Evolutionary conservation across 208 protist species (phyloP), one percentile per base, ranked within the genome.

Genomic region (Polymyxa betae): DNA sequence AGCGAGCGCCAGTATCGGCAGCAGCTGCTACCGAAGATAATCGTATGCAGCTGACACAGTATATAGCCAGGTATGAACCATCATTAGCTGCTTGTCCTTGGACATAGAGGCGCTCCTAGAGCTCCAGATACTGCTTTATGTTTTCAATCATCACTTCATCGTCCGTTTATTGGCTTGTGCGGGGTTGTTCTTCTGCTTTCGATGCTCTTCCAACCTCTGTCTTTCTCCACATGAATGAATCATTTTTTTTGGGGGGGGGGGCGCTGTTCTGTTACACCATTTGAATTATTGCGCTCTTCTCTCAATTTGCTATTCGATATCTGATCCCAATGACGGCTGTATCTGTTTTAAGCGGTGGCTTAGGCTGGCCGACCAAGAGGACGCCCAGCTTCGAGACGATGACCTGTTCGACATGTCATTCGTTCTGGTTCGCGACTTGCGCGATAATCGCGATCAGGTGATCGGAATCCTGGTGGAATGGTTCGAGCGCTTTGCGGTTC

Each of bases 381-480:
- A 82, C 72, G 16, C 72, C 10, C 72, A 43, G 35, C 12, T n/a
- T 16, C 72, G 72, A 35, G 72, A 82, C n/a, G 72, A 82, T n/a
- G 72, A 82, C 16, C 5, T 82, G 10, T 35, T 82, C n/a, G 72
- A 82, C 72, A 82, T 82, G 72, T 82, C 72, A 35, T 35, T 20
- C 35, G 72, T 82, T 35, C 72, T 82, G 5, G 35, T 82, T 43
- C 72, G 40, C 16, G 72, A 82, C n/a, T 35, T 82, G 5, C 72
- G 40, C 16, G 35, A 5, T 35, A 35, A 82, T 35, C 72, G 72
- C 16, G 72, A 43, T 43, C 35, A 45, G 12, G 72, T 82, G 16
- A 43, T 82, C 35, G 72, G 40, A 45, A 82, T 43, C n/a, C 5
- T 82, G 10, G 72, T 82, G 16, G 72, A 82, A 82, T 82, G 72